phyloP scores from a whole-genome alignment of 805 yeast genomes.

The Dipodascopsis uninucleata region DNA sequence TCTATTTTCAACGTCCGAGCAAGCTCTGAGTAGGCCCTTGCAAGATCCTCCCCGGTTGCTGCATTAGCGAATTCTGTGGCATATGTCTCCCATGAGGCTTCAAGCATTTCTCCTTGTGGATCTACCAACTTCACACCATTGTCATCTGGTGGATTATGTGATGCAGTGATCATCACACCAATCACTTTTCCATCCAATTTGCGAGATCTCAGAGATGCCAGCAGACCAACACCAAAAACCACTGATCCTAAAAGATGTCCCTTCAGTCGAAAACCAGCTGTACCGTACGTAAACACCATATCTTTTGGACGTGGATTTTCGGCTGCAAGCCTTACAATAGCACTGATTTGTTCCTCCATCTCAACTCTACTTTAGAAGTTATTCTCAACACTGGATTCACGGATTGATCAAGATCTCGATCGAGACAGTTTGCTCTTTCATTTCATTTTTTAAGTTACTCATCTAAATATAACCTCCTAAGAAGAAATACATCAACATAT shows the following conservation, averaged over 20 bases:
- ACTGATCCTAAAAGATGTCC: constrained; percentile 72
- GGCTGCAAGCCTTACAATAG: too few species aligned
- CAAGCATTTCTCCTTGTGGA: constrained; percentile 46
- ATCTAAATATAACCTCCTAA: too few species aligned
- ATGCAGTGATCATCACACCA: constrained; percentile 87
- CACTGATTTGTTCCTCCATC: too few species aligned
- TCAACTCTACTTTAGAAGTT: too few species aligned
- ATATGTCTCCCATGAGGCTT: constrained; percentile 66
- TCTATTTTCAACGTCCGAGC: constrained; percentile 47
- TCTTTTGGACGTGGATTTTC: constrained; percentile 50
- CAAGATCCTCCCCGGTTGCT: constrained; percentile 45
- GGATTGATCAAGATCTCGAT: too few species aligned
- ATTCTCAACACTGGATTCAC: too few species aligned
- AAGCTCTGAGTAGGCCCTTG: constrained; percentile 40
- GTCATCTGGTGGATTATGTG: constrained; percentile 56
- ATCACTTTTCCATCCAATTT: constrained; percentile 61
- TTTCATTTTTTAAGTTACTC: too few species aligned
- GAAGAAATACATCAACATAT: too few species aligned
- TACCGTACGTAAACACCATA: constrained; percentile 68
- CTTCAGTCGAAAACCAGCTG: constrained; percentile 89
- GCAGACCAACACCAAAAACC: constrained; percentile 74
- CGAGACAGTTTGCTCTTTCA: too few species aligned
- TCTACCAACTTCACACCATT: constrained; percentile 94
- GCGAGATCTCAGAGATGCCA: constrained; percentile 81
- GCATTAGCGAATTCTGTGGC: constrained; percentile 82